Percentiles rank a stretch among this genome's conserved stretches.
Evolutionary conservation across 169 alveolate species (phyloP).

Genomic region (Cryptosporidium tyzzeri): DNA sequence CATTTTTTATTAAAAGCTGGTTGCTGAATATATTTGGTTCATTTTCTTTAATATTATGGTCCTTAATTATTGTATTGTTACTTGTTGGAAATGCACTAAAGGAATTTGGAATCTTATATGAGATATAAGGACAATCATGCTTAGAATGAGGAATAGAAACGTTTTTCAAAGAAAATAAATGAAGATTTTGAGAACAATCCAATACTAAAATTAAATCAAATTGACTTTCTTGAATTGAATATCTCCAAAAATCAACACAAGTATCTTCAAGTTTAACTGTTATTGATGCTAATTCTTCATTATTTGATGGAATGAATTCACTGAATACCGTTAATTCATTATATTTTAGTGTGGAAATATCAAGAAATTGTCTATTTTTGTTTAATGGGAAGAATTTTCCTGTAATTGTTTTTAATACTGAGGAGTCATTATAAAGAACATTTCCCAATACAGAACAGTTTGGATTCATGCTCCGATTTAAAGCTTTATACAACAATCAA

Average conservation of each 20-base stretch:
- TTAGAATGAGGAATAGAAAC: slow-evolving; percentile 35
- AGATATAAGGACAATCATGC: not conserved
- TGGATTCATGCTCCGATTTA: not conserved
- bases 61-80: not conserved
- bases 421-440: slow-evolving; percentile 16
- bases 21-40: not conserved
- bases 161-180: slow-evolving; percentile 24
- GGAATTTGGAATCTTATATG: not conserved
- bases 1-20: slow-evolving; percentile 2
- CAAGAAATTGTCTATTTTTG: slow-evolving; percentile 5
- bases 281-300: not conserved
- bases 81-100: not conserved
- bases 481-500: not conserved
- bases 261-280: not conserved
- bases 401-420: slow-evolving; percentile 12
- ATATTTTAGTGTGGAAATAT: slow-evolving; percentile 22
- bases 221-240: not conserved
- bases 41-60: not conserved
- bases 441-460: slow-evolving; percentile 1
- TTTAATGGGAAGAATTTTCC: slow-evolving; percentile 59
- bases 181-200: slow-evolving; percentile 18
- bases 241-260: slow-evolving; percentile 53
- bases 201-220: slow-evolving; percentile 30
- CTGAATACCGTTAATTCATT: slow-evolving; percentile 14
- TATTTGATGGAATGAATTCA: slow-evolving; percentile 10